Base-by-base conservation (phyloP, 805 yeast species). In the Metschnikowia koreensis region DNA sequence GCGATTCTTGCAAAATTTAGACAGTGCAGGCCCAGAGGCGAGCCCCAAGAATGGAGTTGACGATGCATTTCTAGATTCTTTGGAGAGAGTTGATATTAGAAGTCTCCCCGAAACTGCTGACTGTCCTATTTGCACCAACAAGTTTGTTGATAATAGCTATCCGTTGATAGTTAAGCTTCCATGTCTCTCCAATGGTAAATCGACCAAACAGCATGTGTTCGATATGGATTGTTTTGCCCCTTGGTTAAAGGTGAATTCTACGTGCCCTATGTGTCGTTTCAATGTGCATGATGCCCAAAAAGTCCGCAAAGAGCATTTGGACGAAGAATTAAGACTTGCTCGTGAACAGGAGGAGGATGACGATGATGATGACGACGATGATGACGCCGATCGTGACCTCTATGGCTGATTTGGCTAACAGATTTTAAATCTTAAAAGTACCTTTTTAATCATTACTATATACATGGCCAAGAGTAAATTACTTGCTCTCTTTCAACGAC, bases 181-280 rank as follows among this genome's bases (percentile, higher is more conserved):
- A 6, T 92, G 98, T 67, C 74, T 76, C 38, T 64, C 70, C 7
- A 67, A 66, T 45, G 64, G 62, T 27, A 56, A 46, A 39, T 53
- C 62, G 36, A 50, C 64, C 13, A 69, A 63, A 43, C 77, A 74
- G 37, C 98, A 92, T 66, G 77, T 77, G 40, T 92, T 88, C 67
- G 98, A 92, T 65, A 73, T 91, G 57, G 97, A 93, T 59, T 92
- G 97, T 66, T 83, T 93, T 38, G 86, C 87, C 0, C 94, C 96
- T 0, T 92, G 98, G 98, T 74, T 93, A 47, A 81, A 82, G 56
- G 73, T 83, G 47, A 82, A 86, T 59, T 72, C 80, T 1, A 86
- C 89, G 0, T 92, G 98, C 63, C 98, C 98, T 0, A 67, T 93
- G 61, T 93, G 97, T 64, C 76, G 98, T 57, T 82, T 79, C 54